Percentiles rank a stretch among this genome's conserved stretches.
Evolutionary conservation across 805 yeast genomes (phyloP).

Genomic region (Alloascoidea hylecoeti): DNA sequence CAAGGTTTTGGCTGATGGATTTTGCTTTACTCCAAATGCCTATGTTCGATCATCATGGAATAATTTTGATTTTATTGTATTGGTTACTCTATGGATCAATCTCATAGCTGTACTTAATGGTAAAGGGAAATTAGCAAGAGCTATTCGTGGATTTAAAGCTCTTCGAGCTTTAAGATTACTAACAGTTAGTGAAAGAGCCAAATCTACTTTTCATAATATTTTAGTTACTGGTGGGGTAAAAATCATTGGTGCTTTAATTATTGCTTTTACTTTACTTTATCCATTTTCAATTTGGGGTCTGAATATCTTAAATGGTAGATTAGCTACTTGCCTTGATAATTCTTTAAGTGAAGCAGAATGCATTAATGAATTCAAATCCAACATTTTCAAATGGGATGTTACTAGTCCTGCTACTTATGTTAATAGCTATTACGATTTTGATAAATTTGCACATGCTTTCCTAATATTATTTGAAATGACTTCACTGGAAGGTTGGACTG

Average conservation of each 20-base stretch:
- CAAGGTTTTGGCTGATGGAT: conserved; percentile 40
- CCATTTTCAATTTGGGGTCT: conserved; percentile 80
- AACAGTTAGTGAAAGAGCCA: conserved; percentile 38
- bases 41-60: conserved; percentile 40
- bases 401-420: conserved; percentile 45
- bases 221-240: conserved; percentile 35
- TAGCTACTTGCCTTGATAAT: conserved; percentile 54
- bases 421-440: conserved; percentile 43
- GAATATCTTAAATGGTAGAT: conserved; percentile 46
- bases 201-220: conserved; percentile 35
- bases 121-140: conserved; percentile 25
- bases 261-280: conserved; percentile 48
- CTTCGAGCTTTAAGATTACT: conserved; percentile 38
- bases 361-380: conserved; percentile 32
- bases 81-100: conserved; percentile 37
- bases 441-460: conserved; percentile 39
- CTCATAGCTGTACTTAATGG: conserved; percentile 26
- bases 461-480: conserved; percentile 52
- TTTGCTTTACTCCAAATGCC: conserved; percentile 35
- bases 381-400: conserved; percentile 55
- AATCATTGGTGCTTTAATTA: conserved; percentile 38
- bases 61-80: conserved; percentile 31
- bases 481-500: conserved; percentile 76
- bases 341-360: conserved; percentile 25
- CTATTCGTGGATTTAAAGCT: conserved; percentile 39